phyloP scores from a whole-genome alignment of 2,329 filamentous ascomycete species.

The Leptoxyphium fumago region DNA sequence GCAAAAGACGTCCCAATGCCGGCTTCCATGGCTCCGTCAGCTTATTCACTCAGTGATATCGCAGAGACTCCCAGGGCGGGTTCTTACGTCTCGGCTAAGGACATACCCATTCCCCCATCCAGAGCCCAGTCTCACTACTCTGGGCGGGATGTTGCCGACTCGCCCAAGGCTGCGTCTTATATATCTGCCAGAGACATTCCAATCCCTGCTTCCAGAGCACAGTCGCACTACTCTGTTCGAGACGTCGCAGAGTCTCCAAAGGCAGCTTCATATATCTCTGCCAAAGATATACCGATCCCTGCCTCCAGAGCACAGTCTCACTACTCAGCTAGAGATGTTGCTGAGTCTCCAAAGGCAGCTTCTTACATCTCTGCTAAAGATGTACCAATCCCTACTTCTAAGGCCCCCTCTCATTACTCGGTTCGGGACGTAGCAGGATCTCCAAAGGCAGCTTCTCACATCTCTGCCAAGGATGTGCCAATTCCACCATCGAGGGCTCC shows the following conservation, averaged over 20 bases:
- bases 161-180: too few relatives aligned
- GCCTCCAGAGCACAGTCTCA: neutral
- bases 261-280: neutral
- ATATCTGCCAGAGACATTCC: neutral
- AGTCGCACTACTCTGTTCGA: neutral
- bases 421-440: neutral
- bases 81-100: neutral
- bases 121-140: neutral
- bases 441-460: neutral
- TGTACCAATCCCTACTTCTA: neutral
- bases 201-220: neutral
- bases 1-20: slow-evolving; percentile 4
- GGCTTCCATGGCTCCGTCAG: slow-evolving; percentile 1
- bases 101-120: neutral
- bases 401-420: neutral
- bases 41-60: too few relatives aligned
- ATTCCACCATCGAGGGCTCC: neutral
- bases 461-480: neutral
- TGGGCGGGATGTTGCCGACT: too few relatives aligned
- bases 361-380: neutral
- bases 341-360: neutral
- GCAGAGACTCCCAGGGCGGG: too few relatives aligned
- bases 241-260: neutral
- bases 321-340: neutral
- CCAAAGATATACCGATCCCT: neutral